phyloP scores from a whole-genome alignment of 495 filamentous ascomycete species.

The Talaromyces liani region DNA sequence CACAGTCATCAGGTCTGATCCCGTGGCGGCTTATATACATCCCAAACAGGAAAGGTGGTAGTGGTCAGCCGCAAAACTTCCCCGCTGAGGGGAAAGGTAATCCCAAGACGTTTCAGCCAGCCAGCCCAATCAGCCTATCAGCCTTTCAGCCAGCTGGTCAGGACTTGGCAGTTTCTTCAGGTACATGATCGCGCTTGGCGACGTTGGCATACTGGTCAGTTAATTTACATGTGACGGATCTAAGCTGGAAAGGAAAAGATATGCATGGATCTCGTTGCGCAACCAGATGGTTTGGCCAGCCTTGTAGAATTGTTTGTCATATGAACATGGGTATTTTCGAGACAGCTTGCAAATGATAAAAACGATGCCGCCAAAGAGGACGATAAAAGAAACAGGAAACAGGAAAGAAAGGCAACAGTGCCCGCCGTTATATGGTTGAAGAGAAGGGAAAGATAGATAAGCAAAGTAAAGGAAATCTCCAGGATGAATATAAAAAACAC shows the following conservation, averaged over 20 bases:
- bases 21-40: neutral
- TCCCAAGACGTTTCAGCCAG: neutral
- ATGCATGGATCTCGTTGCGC: neutral
- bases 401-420: slow-evolving; percentile 11
- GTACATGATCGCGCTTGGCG: neutral
- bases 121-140: neutral
- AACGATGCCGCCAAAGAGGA: slow-evolving; percentile 5
- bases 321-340: slow-evolving; percentile 8
- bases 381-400: slow-evolving; percentile 8
- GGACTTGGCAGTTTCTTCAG: neutral
- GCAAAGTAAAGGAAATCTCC: slow-evolving; percentile 4
- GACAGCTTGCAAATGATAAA: neutral
- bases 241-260: neutral
- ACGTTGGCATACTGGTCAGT: neutral
- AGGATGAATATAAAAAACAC: neutral
- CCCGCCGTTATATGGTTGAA: slow-evolving; percentile 9
- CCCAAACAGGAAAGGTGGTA: neutral
- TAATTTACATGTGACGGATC: neutral
- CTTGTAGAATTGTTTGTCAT: neutral
- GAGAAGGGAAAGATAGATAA: neutral
- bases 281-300: neutral
- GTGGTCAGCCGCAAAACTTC: neutral
- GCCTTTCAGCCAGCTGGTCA: neutral
- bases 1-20: neutral
- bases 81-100: neutral